Conservation (phyloP, 2,329 filamentous ascomycete species). For the Diaporthe sp. region DNA sequence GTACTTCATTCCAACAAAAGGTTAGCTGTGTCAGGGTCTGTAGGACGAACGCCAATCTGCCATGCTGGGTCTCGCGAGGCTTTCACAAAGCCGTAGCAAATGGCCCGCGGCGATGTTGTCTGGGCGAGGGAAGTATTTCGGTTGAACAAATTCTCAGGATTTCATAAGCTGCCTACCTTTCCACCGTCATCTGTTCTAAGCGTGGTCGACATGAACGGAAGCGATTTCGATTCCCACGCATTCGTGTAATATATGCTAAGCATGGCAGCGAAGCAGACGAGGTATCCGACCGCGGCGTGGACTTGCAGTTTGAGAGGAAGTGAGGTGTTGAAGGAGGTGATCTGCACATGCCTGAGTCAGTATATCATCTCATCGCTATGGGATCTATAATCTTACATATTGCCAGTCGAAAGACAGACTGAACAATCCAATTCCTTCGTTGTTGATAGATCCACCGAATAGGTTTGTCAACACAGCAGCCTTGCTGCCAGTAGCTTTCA, state of each 20-base stretch:
- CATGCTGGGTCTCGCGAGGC: not conserved
- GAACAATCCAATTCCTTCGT: slow-evolving; percentile 63
- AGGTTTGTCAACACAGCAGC: slow-evolving; percentile 56
- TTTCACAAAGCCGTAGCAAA: not conserved
- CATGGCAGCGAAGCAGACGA: slow-evolving; percentile 61
- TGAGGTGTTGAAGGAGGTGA: slow-evolving; percentile 63
- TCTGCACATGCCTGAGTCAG: slow-evolving; percentile 46
- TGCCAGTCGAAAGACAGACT: slow-evolving; percentile 65
- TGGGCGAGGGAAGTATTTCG: too few species aligned
- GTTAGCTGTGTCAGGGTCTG: not conserved
- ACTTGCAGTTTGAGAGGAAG: slow-evolving; percentile 62
- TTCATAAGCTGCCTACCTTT: not conserved
- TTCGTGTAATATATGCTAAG: slow-evolving; percentile 62
- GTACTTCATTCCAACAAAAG: slow-evolving; percentile 41
- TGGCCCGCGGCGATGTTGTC: not conserved
- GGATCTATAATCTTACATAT: slow-evolving; percentile 53
- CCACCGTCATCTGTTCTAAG: slow-evolving; percentile 53
- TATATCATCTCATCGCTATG: not conserved
- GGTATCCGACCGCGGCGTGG: slow-evolving; percentile 57
- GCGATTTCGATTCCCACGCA: slow-evolving; percentile 55
- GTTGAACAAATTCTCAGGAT: too few species aligned
- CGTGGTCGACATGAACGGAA: slow-evolving; percentile 66
- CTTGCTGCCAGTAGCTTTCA: slow-evolving; percentile 59
- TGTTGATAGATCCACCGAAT: slow-evolving; percentile 62
- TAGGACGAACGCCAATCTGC: not conserved